Percentiles rank a stretch among this genome's conserved stretches.
Evolutionary conservation across 2,329 filamentous ascomycete species (phyloP).

Genomic region (Pseudogymnoascus sp.): DNA sequence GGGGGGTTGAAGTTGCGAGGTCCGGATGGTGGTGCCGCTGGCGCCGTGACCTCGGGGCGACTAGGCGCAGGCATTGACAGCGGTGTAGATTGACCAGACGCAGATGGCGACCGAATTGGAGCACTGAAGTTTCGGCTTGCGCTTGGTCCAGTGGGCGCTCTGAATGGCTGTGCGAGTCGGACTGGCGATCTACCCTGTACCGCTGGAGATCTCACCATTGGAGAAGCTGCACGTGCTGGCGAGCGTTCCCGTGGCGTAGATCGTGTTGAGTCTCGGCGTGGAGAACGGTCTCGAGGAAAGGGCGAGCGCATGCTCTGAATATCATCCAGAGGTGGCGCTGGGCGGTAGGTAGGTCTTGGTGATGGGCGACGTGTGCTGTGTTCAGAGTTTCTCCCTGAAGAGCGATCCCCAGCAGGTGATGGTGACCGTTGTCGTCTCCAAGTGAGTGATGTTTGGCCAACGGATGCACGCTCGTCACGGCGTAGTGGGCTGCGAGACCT

Average conservation of each 20-base stretch:
- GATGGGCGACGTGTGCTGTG: conserved; percentile 56
- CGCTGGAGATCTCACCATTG: conserved; percentile 5
- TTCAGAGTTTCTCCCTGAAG: conserved; percentile 46
- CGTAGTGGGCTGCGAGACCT: conserved; percentile 48
- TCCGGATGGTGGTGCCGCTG: conserved; percentile 26
- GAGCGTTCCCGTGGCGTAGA: conserved; percentile 27
- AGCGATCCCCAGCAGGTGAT: conserved; percentile 38
- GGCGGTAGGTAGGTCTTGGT: conserved; percentile 40
- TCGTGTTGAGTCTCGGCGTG: conserved; percentile 22
- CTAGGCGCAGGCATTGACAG: conserved; percentile 18
- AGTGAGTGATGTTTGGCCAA: conserved; percentile 37
- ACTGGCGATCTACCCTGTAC: conserved; percentile 25
- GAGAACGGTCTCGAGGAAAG: conserved; percentile 11
- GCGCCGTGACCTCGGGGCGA: conserved; percentile 18
- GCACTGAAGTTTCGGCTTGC: conserved; percentile 24
- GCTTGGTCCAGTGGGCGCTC: conserved; percentile 28
- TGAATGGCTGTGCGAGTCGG: conserved; percentile 25
- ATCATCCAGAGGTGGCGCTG: conserved; percentile 28
- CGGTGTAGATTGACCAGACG: conserved; percentile 15
- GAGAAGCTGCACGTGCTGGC: conserved; percentile 19
- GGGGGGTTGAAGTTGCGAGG: conserved; percentile 27
- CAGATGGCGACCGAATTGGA: conserved; percentile 7
- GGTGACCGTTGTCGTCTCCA: conserved; percentile 36
- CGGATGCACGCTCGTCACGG: conserved; percentile 37
- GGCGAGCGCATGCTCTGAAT: conserved; percentile 23